These are phyloP conservation scores for Bryum argenteum DNA, from an alignment of 225 moss, liverwort and hornwort species.

Conservation along the genomic window DNA sequence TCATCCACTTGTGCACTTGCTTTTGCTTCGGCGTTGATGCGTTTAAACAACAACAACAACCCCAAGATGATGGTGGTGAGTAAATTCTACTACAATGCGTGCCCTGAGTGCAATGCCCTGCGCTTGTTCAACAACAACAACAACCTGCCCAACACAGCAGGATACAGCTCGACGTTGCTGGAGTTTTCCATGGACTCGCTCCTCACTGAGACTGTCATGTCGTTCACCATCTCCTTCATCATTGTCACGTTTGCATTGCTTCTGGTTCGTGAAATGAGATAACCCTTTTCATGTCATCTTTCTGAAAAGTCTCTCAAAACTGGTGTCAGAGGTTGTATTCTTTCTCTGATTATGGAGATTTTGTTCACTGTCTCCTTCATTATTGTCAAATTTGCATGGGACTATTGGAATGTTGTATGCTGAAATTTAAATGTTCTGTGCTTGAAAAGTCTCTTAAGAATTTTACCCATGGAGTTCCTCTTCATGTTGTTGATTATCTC, in stretches of 20 bases:
- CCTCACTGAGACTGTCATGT: slow-evolving; percentile 56
- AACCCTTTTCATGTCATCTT: not conserved
- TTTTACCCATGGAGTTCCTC: no score
- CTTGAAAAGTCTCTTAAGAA: no score
- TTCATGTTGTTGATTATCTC: no score
- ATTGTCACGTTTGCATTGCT: slow-evolving; percentile 70
- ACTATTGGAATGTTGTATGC: no score
- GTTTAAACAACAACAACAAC: not conserved
- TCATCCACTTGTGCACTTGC: slow-evolving; percentile 69
- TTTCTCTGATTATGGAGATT: slow-evolving; percentile 26
- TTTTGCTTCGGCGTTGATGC: slow-evolving; percentile 60
- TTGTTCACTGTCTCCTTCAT: no score
- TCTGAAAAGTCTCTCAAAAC: no score
- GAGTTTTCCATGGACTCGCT: slow-evolving; percentile 47
- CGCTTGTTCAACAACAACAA: slow-evolving; percentile 30
- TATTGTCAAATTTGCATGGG: no score
- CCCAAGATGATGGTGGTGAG: slow-evolving; percentile 30
- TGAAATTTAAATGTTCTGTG: no score
- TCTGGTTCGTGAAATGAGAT: slow-evolving; percentile 63
- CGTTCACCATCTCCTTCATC: slow-evolving; percentile 62
- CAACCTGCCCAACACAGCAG: not conserved
- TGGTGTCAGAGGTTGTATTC: no score
- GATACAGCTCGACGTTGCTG: slow-evolving; percentile 37
- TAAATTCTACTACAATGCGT: not conserved
- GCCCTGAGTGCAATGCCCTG: slow-evolving; percentile 63